Base-by-base conservation (phyloP, 2,329 filamentous ascomycete genomes). In the Phoma sp. region DNA sequence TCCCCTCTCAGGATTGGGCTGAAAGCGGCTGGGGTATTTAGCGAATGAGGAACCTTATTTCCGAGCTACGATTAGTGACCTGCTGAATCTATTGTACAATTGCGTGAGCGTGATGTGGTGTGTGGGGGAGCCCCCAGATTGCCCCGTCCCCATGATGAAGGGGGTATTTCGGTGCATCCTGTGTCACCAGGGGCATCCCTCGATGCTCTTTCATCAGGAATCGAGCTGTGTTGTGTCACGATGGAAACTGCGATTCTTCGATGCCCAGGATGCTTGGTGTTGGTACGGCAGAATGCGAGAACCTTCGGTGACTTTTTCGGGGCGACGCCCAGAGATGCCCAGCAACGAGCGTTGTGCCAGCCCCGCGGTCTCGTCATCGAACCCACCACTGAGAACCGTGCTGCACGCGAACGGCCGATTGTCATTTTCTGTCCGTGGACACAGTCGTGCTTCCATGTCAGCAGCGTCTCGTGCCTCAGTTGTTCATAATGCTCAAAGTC, bases 281-380 rank as follows among this genome's bases (percentile, higher is more conserved):
- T 23, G 25, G 37, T 33, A 22, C 18, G 47, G 42, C 3, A 47
- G 24, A 36, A 45, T 41, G 30, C 47, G 37, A 57, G 48, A 62
- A 57, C 18, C 6, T 46, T 65, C 62, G 58, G 60, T 39, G 33
- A 45, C 45, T 52, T 40, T 57, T 39, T 65, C 58, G 57, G 55
- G 23, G 47, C 29, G 7, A 36, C 44, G 62, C 64, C 60, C 35
- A 64, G 61, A 40, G 41, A 51, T 52, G 61, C 60, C 61, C 60
- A 65, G 58, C 47, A 55, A 52, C 55, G 57, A 49, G 58, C 42
- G 39, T 51, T 56, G 41, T 47, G 55, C 48, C 49, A 45, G 45
- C 35, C 45, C 47, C 60, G 53, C 58, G 49, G 40, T 50, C 22
- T 54, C 60, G 64, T 65, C 64, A 66, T 66, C 47, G 56, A 57